Evolutionary conservation across 1,284 basidiomycete species (phyloP).

Genomic region (Gomphus bonarii): DNA sequence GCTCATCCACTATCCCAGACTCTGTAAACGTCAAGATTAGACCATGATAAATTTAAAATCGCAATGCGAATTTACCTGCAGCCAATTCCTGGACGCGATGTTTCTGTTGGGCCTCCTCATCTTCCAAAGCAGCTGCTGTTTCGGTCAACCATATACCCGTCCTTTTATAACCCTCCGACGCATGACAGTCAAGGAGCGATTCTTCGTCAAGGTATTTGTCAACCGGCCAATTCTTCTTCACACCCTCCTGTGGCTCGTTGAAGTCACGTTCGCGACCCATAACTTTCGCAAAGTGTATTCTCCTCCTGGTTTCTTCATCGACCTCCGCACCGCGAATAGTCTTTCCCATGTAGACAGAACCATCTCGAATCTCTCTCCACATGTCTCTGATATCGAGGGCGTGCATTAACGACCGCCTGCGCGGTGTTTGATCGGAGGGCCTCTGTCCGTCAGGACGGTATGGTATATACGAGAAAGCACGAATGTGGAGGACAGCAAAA

Average conservation of each 20-base stretch:
- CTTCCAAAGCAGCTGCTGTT: conserved; percentile 26
- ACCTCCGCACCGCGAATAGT: conserved; percentile 36
- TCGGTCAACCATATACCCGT: background rate
- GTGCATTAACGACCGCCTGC: conserved; percentile 45
- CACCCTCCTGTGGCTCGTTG: conserved; percentile 5
- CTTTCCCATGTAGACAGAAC: conserved; percentile 43
- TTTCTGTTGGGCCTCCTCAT: conserved; percentile 41
- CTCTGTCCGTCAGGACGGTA: conserved; percentile 12
- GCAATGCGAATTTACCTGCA: conserved; percentile 19
- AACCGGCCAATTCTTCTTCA: background rate
- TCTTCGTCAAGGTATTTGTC: conserved; percentile 13
- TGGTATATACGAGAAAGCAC: conserved; percentile 57
- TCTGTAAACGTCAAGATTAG: background rate
- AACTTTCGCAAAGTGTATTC: conserved; percentile 35
- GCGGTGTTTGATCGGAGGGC: conserved; percentile 29
- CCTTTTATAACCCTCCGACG: background rate
- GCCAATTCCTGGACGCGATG: conserved; percentile 33
- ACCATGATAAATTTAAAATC: background rate
- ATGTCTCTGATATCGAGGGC: conserved; percentile 62
- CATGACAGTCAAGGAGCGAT: background rate
- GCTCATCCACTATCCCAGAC: background rate
- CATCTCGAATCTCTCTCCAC: conserved; percentile 44
- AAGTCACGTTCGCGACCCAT: conserved; percentile 7
- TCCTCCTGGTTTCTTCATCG: conserved; percentile 40
- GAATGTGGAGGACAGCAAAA: conserved; percentile 64